Base-by-base conservation (phyloP, 2,329 filamentous ascomycete genomes). In the Phaeosphaeria sp. region DNA sequence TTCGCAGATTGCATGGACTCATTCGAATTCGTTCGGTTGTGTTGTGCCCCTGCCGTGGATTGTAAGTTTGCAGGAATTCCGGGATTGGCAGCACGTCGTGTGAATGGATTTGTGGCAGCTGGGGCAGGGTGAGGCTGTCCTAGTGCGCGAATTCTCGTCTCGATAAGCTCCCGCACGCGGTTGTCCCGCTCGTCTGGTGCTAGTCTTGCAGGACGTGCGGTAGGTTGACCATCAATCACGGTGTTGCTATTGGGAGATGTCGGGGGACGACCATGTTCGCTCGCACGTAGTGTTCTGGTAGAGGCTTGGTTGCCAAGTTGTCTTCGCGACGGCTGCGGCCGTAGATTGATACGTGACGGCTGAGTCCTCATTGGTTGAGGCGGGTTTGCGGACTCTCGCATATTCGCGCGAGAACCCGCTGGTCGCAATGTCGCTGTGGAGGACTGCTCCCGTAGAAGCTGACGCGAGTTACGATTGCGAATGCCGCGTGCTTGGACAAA, bases 401-500 rank as follows among this genome's bases (percentile, higher is more conserved):
- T 62, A 36, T 74, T 77, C 1, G 68, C 71, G 22, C 73, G 71
- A 51, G 75, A 78, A 47, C 59, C 71, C 6, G 65, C 64, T 23
- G 75, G 65, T 42, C 76, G 67, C 20, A 78, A 58, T 7, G 75
- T 79, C 20, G 74, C 76, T 10, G 70, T 76, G 9, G 77, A 79
- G 15, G 76, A 72, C 60, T 78, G 75, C 18, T 78, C 76, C 52
- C 75, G 69, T 10, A 78, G 65, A 21, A 69, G 66, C 23, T 75
- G 70, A 27, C 72, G 73, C 7, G 76, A 75, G 25, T 64, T 76
- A 62, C 39, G 71, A 59, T 57, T 73, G 51, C 44, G 58, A 23
- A 63, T 53, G 23, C 66, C 65, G 20, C 71, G 67, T 15, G 69
- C 60, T 50, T 73, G 66, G 1, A 77, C 71, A 48, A 74, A 77